phyloP scores from a whole-genome alignment of 768 basidiomycete species.

The Jaapia argillacea region DNA sequence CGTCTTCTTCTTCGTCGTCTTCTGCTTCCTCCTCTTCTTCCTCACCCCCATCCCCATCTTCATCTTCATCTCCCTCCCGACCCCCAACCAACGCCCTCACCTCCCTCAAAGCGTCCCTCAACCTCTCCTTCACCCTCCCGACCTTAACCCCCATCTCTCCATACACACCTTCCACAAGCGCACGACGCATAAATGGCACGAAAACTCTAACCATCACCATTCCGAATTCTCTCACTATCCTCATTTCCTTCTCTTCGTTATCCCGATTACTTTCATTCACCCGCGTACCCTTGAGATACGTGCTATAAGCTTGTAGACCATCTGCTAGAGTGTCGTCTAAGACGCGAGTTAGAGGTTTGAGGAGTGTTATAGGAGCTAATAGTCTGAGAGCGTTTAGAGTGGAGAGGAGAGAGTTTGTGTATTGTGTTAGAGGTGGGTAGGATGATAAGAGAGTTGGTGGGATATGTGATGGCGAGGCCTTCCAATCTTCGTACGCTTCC shows the following conservation, averaged over 20 bases:
- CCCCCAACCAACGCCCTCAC: too few species aligned
- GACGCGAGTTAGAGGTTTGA: constrained; percentile 34
- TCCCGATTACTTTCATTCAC: constrained; percentile 20
- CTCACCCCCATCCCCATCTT: too few species aligned
- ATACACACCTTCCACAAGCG: constrained; percentile 70
- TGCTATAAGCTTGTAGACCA: constrained; percentile 26
- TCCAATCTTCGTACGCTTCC: constrained; percentile 18
- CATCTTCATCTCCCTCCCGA: too few species aligned
- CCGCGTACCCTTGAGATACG: constrained; percentile 8
- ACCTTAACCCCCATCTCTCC: constrained; percentile 17
- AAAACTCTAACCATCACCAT: too few species aligned
- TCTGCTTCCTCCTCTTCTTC: too few species aligned
- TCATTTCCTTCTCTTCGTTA: constrained; percentile 26
- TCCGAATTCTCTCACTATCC: constrained; percentile 50
- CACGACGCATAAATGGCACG: constrained; percentile 62
- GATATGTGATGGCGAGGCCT: not conserved
- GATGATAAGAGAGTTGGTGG: not conserved
- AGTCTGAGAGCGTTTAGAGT: constrained; percentile 76
- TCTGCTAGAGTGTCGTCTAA: constrained; percentile 42
- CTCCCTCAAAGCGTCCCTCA: not conserved
- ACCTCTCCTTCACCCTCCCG: not conserved
- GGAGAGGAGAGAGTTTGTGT: constrained; percentile 57
- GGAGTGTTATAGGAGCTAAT: constrained; percentile 60
- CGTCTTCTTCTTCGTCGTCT: too few species aligned
- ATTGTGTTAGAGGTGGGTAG: not conserved